Evolutionary conservation across 1,284 basidiomycete genomes (phyloP).

Genomic region (Pseudozyma pruni): DNA sequence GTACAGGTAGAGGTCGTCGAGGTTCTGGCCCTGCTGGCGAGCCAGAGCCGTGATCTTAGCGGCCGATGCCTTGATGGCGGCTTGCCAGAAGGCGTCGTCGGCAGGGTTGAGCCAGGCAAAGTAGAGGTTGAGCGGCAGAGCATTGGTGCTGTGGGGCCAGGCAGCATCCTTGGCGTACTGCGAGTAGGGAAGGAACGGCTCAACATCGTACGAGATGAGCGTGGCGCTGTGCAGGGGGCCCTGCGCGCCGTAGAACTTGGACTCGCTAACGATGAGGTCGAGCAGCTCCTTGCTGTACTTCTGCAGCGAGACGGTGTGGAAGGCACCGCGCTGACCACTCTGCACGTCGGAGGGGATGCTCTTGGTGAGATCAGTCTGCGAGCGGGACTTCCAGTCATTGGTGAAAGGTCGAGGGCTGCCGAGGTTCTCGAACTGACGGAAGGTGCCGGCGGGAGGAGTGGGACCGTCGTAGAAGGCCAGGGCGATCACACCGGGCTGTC

Average conservation of each 20-base stretch:
- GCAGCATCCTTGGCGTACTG: slow-evolving; percentile 37
- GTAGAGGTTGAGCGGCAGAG: slow-evolving; percentile 58
- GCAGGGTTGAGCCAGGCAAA: slow-evolving; percentile 51
- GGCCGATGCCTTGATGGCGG: slow-evolving; percentile 39
- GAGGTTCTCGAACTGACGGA: slow-evolving; percentile 25
- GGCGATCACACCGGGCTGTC: slow-evolving; percentile 32
- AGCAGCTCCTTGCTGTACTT: slow-evolving; percentile 45
- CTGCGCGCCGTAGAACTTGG: slow-evolving; percentile 34
- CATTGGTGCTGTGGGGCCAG: slow-evolving; percentile 48
- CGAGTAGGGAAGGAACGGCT: slow-evolving; percentile 54
- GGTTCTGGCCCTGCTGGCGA: slow-evolving; percentile 49
- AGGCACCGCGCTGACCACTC: slow-evolving; percentile 44
- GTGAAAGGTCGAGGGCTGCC: slow-evolving; percentile 16
- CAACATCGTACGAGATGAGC: slow-evolving; percentile 58
- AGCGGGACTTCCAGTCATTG: slow-evolving; percentile 48
- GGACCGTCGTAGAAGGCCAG: slow-evolving; percentile 54
- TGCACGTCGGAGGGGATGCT: slow-evolving; percentile 34
- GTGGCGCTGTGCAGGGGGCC: slow-evolving; percentile 27
- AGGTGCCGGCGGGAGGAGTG: slow-evolving; percentile 25
- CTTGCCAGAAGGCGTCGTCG: slow-evolving; percentile 48
- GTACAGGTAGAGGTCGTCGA: slow-evolving; percentile 49
- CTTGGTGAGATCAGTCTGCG: slow-evolving; percentile 39
- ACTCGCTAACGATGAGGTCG: slow-evolving; percentile 48
- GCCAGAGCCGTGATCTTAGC: slow-evolving; percentile 40
- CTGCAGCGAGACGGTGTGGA: slow-evolving; percentile 52